Conservation (phyloP, 2,329 filamentous ascomycete species). For the Aureobasidium sp. region DNA sequence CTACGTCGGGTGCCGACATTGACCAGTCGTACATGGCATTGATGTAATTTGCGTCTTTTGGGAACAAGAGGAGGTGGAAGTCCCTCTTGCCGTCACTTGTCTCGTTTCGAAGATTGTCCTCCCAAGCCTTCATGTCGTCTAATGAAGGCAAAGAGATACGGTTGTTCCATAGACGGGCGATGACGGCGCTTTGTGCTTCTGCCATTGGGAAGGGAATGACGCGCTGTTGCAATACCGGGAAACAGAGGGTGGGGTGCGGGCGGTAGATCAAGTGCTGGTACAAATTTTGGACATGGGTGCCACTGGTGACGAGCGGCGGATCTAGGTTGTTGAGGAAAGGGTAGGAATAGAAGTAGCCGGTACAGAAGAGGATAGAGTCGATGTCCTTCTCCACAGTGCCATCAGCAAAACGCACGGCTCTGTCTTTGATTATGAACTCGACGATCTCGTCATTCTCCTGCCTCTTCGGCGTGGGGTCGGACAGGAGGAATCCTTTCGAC, state of each 20-base stretch:
- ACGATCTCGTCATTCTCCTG: slow-evolving; percentile 49
- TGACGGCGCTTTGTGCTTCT: slow-evolving; percentile 70
- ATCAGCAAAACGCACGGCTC: slow-evolving; percentile 60
- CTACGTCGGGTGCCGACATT: slow-evolving; percentile 33
- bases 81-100: slow-evolving; percentile 41
- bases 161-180: slow-evolving; percentile 72
- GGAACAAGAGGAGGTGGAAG: slow-evolving; percentile 52
- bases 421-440: slow-evolving; percentile 48
- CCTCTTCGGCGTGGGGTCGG: slow-evolving; percentile 44
- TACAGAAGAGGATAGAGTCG: slow-evolving; percentile 78
- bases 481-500: slow-evolving; percentile 42
- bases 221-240: slow-evolving; percentile 68
- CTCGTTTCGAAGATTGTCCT: slow-evolving; percentile 36
- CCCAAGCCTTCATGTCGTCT: slow-evolving; percentile 64
- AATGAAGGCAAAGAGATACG: slow-evolving; percentile 56
- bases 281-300: slow-evolving; percentile 61
- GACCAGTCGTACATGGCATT: slow-evolving; percentile 62
- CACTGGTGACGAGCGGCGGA: slow-evolving; percentile 58
- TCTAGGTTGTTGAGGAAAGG: slow-evolving; percentile 56
- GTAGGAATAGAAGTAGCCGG: slow-evolving; percentile 79
- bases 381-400: slow-evolving; percentile 59
- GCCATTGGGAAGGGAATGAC: slow-evolving; percentile 82
- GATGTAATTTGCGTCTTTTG: slow-evolving; percentile 62
- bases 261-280: slow-evolving; percentile 77
- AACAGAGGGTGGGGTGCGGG: slow-evolving; percentile 68